A percentile compares a stretch with the other conserved stretches of the same genome.
These are phyloP conservation scores for Lathyrus tuberosus DNA, from an alignment of 306 rosid genomes.

Conservation along the genomic window DNA sequence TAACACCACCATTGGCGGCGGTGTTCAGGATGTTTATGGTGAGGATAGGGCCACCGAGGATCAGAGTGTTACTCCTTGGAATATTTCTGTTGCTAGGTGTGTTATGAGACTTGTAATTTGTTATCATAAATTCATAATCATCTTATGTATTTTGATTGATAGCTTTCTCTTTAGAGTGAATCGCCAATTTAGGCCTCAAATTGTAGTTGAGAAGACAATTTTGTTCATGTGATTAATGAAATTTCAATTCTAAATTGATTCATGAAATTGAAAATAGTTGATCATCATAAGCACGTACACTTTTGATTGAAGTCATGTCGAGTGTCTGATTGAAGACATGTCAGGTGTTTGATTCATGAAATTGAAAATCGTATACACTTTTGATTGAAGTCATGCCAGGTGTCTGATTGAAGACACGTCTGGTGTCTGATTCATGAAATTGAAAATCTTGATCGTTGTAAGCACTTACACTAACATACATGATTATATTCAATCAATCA, in stretches of 20 bases:
- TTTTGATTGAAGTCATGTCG: too few relatives aligned
- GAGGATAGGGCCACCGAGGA: slow-evolving; percentile 82
- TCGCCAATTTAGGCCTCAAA: background rate
- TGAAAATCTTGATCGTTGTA: too few relatives aligned
- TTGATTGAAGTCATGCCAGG: too few relatives aligned
- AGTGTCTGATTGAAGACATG: background rate
- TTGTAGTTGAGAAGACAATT: background rate
- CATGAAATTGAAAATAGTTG: background rate
- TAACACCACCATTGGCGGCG: slow-evolving; percentile 47
- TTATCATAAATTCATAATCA: background rate
- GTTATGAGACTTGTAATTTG: slow-evolving; percentile 4
- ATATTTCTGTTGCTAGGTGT: slow-evolving; percentile 84
- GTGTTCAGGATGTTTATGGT: slow-evolving; percentile 68
- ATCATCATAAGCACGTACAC: background rate
- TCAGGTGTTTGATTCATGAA: too few relatives aligned
- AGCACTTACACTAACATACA: too few relatives aligned
- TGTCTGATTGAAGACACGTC: background rate
- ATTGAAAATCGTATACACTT: too few relatives aligned
- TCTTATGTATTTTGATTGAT: background rate
- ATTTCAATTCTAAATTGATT: background rate
- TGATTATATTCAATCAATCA: background rate
- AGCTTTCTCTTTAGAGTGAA: background rate
- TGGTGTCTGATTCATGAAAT: too few relatives aligned
- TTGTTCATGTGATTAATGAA: background rate
- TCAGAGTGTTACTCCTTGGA: slow-evolving; percentile 84